Evolutionary conservation across 78 protist species (phyloP), one percentile per base, ranked within the genome.

Genomic region (Carpediemonas membranifera): DNA sequence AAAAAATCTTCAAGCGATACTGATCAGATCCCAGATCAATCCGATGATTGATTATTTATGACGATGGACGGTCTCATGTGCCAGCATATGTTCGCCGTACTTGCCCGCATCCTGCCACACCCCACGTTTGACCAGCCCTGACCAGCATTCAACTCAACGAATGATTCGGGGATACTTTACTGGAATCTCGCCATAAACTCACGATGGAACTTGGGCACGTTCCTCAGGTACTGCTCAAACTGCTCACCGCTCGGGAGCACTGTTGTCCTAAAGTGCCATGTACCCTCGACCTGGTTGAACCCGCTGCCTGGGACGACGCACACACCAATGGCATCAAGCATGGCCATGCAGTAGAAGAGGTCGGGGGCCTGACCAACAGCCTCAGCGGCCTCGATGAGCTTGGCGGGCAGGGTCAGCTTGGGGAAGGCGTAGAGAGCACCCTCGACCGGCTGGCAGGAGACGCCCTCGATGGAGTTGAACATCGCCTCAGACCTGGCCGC

Each of bases 391-490:
- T 58, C 95, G 39, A 89, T 51, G 19, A 93, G 96, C 31, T 54
- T 55, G 3, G 37, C 25, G 11, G 99, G 97, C 24, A 96, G 79
- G 25, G 47, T 31, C 63, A 96, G 72, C 39, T 28, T 66, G 25
- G 99, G 98, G 87, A 95, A 96, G 35, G 90, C 83, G 71, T 96
- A 96, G 88, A 96, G 80, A 31, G 99, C 94, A 24, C 93, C 74
- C 15, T 27, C 69, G 3, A 72, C 59, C 19, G 28, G 19, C 7
- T 59, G 61, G 35, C 83, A 78, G 16, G 77, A 47, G 31, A 68
- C 58, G 52, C 74, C 74, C 25, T 35, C 54, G 3, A 78, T 1
- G 7, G 30, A 21, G 28, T 78, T 78, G 51, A 60, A 13, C 19
- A 52, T 2, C 36, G 13, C n/a, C 19, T 67, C 34, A 3, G 62